Percentiles rank a stretch among this genome's conserved stretches.
phyloP scores from a whole-genome alignment of 2,329 filamentous ascomycete genomes.

The Chalara sp. region DNA sequence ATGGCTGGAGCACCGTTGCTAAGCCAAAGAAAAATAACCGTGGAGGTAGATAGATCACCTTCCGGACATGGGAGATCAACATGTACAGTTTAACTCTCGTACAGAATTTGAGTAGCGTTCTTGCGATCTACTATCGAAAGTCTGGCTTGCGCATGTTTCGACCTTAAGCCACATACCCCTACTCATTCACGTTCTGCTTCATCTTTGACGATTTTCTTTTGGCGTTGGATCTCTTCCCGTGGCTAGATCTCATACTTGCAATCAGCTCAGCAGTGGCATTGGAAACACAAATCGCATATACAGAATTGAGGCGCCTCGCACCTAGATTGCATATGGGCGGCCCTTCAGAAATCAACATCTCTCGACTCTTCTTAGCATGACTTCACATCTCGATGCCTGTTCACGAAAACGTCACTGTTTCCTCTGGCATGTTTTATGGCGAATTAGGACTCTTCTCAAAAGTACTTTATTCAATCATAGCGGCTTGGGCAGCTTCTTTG shows the following conservation, averaged over 20 bases:
- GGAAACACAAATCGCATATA: conserved; percentile 4
- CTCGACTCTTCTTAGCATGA: not conserved
- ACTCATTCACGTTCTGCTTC: no score
- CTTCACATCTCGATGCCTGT: conserved; percentile 2
- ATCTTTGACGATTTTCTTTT: conserved; percentile 20
- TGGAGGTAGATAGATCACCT: conserved; percentile 19
- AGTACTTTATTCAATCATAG: not conserved
- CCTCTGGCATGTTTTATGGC: no score
- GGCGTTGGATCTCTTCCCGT: conserved; percentile 24
- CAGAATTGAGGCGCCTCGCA: conserved; percentile 7
- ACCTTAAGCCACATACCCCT: no score
- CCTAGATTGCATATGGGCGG: conserved; percentile 22
- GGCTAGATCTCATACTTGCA: conserved; percentile 20
- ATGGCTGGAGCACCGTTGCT: conserved; percentile 58
- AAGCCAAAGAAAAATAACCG: conserved; percentile 30
- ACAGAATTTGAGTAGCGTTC: no score
- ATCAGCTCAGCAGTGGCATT: conserved; percentile 12
- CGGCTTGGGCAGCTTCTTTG: not conserved
- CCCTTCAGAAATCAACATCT: conserved; percentile 15
- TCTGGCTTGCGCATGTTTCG: no score
- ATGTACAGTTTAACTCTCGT: no score
- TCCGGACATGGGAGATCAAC: no score
- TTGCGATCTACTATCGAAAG: no score
- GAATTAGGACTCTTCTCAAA: no score
- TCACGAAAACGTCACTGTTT: not conserved